A percentile compares a stretch with the other conserved stretches of the same genome.
Conservation (phyloP, 129 eudicot species). For the Flaveria sonorensis region DNA sequence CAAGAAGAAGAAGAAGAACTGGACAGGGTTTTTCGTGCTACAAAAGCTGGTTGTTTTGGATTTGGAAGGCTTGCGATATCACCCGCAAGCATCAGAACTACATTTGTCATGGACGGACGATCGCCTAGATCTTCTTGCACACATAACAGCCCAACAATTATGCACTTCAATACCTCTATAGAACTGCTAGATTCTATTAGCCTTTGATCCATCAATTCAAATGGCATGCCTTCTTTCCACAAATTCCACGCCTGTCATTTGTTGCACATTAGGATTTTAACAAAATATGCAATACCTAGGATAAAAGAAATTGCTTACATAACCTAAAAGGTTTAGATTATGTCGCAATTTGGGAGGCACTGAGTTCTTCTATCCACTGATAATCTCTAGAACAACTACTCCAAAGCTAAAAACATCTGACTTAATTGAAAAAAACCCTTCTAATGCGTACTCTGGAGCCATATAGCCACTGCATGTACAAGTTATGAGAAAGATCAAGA, state of each 20-base stretch:
- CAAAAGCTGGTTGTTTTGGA: slow-evolving; percentile 52
- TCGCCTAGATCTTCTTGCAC: slow-evolving; percentile 50
- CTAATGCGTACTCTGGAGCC: slow-evolving; percentile 51
- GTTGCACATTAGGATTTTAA: neutral
- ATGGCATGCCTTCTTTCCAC: slow-evolving; percentile 44
- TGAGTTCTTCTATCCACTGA: slow-evolving; percentile 47
- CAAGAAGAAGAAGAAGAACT: slow-evolving; percentile 31
- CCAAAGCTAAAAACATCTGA: slow-evolving; percentile 58
- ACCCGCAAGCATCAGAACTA: slow-evolving; percentile 40
- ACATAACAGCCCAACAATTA: slow-evolving; percentile 42
- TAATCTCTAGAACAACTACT: slow-evolving; percentile 48
- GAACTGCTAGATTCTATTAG: slow-evolving; percentile 33
- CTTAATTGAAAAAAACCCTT: slow-evolving; percentile 46
- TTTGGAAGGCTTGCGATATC: slow-evolving; percentile 42
- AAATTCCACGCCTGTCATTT: slow-evolving; percentile 39
- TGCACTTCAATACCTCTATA: slow-evolving; percentile 44
- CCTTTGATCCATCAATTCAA: slow-evolving; percentile 36
- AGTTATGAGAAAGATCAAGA: neutral
- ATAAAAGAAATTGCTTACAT: slow-evolving; percentile 36
- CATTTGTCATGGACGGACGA: slow-evolving; percentile 51
- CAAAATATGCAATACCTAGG: neutral
- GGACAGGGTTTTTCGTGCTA: slow-evolving; percentile 24
- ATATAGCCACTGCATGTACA: slow-evolving; percentile 35
- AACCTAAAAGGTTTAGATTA: slow-evolving; percentile 38
- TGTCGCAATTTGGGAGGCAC: slow-evolving; percentile 26